Base-by-base conservation (phyloP, 1,284 basidiomycete genomes). In the Wolfiporia cocos region DNA sequence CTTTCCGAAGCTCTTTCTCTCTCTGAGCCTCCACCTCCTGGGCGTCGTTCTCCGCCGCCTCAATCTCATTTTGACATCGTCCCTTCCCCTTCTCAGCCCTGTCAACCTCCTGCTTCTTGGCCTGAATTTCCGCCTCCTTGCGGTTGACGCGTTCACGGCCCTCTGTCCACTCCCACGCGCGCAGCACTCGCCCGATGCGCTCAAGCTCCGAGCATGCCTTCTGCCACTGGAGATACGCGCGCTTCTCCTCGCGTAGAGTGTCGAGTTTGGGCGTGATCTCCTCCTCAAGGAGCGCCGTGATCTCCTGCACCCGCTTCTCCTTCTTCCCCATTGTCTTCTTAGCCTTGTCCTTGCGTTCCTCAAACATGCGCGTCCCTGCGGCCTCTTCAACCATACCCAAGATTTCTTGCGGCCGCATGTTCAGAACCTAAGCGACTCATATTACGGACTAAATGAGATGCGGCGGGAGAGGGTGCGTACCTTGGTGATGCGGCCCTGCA, bases 371-470 rank as follows among this genome's bases (percentile, higher is more conserved):
- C 37, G 96, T 99, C 2, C 96, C 96, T 0, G 95, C 92, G 0
- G 96, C 96, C 64, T 99, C 96, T 64, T 99, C 96, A 10, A 99
- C 92, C 90, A 99, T 95, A 3, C 93, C 92, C 12, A 99, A 76
- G 49, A 99, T 97, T 63, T 99, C 96, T 66, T 88, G 86, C 0
- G 96, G 94, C 41, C 92, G 87, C 96, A 99, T 99, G 64, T 98
- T 99, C 43, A 99, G 78, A 2, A 99, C 90, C 79, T 90, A 39
- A 3, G 14, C 5, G 5, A 19, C 26, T 14, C 26, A 7, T 14
- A 7, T 9, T 14, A 14, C 14, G 26, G 14, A 28, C 26, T 9
- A 28, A 7, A 14, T 28, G 7, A 9, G 26, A 7, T 7, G 34
- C 24, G 20, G 20, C 0, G 5, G 14, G 22, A 34, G 14, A 21